These are phyloP conservation scores for Annulohypoxylon nitens DNA, from an alignment of 495 filamentous ascomycete genomes.

Conservation along the genomic window DNA sequence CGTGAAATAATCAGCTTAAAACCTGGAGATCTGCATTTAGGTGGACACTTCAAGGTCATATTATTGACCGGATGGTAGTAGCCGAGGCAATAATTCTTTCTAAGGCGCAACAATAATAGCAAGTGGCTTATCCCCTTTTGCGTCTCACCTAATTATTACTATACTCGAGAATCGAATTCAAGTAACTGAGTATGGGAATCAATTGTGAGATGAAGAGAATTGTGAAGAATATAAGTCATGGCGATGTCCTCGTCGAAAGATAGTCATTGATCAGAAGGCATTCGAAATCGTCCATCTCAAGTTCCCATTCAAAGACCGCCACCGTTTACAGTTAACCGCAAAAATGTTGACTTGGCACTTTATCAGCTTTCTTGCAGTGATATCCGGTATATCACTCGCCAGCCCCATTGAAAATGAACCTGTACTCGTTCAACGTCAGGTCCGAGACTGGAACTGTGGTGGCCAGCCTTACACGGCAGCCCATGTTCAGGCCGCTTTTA, in stretches of 20 bases:
- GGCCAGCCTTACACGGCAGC: neutral
- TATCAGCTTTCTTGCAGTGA: neutral
- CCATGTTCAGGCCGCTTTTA: neutral
- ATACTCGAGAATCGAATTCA: neutral
- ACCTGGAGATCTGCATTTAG: too few species aligned
- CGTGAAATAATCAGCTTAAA: too few species aligned
- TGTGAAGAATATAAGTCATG: neutral
- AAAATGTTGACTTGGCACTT: neutral
- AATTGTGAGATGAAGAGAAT: neutral
- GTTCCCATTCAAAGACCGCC: neutral
- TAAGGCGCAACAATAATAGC: neutral
- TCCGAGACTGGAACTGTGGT: neutral
- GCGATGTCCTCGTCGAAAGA: neutral
- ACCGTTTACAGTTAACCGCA: neutral
- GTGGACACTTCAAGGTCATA: too few species aligned
- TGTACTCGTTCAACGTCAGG: neutral
- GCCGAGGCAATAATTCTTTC: neutral
- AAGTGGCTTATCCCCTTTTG: neutral
- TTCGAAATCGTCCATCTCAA: neutral
- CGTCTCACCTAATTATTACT: neutral
- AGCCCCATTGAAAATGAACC: neutral
- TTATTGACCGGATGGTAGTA: neutral
- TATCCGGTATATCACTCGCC: neutral
- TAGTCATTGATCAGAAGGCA: too few species aligned
- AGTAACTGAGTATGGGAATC: neutral